Percentiles rank a stretch among this genome's conserved stretches.
Conservation (phyloP, 2,329 filamentous ascomycete species). For the Colletotrichum costaricense region DNA sequence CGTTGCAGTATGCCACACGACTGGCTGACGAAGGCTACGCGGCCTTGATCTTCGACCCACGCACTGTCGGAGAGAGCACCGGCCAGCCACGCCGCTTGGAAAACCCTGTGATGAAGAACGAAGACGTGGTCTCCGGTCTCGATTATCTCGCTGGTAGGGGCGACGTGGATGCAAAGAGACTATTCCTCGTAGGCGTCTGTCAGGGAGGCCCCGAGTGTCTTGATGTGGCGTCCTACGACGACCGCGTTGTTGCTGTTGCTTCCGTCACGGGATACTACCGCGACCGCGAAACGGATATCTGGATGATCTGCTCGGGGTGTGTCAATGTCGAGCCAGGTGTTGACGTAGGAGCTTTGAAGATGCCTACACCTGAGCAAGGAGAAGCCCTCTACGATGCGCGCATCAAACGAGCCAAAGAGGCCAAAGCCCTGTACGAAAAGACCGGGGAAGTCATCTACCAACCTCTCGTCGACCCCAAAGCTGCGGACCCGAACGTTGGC, state of each 20-base stretch:
- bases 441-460: too few relatives aligned
- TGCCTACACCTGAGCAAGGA: too few relatives aligned
- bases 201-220: conserved; percentile 44
- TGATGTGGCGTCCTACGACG: conserved; percentile 44
- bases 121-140: too few relatives aligned
- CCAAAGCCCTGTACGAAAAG: too few relatives aligned
- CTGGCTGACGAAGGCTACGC: conserved; percentile 46
- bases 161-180: too few relatives aligned
- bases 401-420: conserved; percentile 31
- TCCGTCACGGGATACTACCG: conserved; percentile 18
- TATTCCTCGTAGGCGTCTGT: conserved; percentile 43
- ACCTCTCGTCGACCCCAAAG: background rate
- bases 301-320: too few relatives aligned
- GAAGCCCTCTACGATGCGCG: too few relatives aligned
- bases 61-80: conserved; percentile 45
- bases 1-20: conserved; percentile 43
- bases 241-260: conserved; percentile 37
- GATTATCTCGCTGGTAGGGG: too few relatives aligned
- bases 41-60: conserved; percentile 45
- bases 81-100: conserved; percentile 43
- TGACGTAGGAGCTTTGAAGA: too few relatives aligned
- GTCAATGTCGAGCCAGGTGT: too few relatives aligned
- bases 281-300: too few relatives aligned
- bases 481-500: background rate
- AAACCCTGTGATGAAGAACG: conserved; percentile 13